Base-by-base conservation (phyloP, 805 yeast species). In the Lipomyces yamadae region DNA sequence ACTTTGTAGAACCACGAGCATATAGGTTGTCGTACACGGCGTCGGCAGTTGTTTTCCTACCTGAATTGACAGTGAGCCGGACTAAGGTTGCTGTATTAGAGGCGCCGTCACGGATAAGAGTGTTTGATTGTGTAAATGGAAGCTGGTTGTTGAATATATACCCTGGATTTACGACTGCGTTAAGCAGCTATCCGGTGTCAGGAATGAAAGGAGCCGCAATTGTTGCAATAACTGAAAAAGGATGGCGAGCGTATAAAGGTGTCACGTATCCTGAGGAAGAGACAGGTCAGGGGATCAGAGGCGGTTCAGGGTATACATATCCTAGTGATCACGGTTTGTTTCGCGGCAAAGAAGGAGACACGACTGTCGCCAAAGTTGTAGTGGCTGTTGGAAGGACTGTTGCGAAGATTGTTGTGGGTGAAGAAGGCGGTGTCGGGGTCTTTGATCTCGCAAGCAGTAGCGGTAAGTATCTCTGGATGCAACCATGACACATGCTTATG, bases 271-370 rank as follows among this genome's bases (percentile, higher is more conserved):
- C 34, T 13, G 30, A 32, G 34, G 48, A 42, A 15, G 55, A 24
- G 55, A 32, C 8, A 39, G 52, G 35, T 3, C 10, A 24, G 11
- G 52, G 30, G n/a, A 8, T 57, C 5, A 39, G 60, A 18, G 60
- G 60, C 24, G 60, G 60, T n/a, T 34, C 60, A 39, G 60, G 60
- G 52, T 57, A 57, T 35, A 57, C 60, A 13, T 34, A 35, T n/a
- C 50, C 60, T 8, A 37, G 33, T 37, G 60, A 29, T 35, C 42
- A 32, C 6, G 60, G 60, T 11, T 18, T 24, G 18, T 35, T 57
- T 4, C 48, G 60, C 13, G 60, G 52, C 2, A 45, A 32, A 18
- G 52, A 15, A 13, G 52, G 39, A 8, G 11, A 13, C 8, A 37
- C 3, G 18, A 10, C 33, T 11, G 24, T 37, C 13, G 53, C 7